phyloP scores from a whole-genome alignment of 148 eudicot genomes.

The Polygonum aviculare region DNA sequence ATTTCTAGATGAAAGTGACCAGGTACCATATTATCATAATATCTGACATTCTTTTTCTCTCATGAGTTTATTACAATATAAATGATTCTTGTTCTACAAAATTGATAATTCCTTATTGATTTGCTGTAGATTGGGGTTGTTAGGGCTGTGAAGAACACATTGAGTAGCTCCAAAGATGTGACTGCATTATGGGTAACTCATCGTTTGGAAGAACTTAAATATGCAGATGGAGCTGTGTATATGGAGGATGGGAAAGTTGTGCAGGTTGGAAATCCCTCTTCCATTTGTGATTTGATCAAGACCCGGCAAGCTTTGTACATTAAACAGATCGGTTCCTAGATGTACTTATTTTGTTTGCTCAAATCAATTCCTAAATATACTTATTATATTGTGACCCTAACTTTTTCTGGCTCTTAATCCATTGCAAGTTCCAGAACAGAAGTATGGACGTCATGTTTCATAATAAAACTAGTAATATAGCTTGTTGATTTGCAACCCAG shows the following conservation, averaged over 20 bases:
- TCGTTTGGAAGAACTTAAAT: constrained; percentile 80
- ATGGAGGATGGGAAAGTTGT: constrained; percentile 37
- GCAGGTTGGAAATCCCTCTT: background rate
- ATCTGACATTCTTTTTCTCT: background rate
- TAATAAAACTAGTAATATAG: background rate
- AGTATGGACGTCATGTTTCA: background rate
- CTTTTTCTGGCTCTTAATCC: background rate
- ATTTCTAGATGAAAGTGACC: constrained; percentile 81
- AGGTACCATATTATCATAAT: constrained; percentile 29
- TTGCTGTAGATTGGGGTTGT: background rate
- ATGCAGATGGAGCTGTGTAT: constrained; percentile 30
- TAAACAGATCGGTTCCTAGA: background rate
- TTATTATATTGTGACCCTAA: background rate
- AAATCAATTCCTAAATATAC: background rate
- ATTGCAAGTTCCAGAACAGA: background rate
- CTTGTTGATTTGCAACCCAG: background rate
- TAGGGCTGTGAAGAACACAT: constrained; percentile 3
- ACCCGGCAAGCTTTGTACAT: constrained; percentile 3
- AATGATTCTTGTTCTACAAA: background rate
- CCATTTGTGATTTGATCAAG: constrained; percentile 2
- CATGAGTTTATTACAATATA: background rate
- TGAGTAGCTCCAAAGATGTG: constrained; percentile 9
- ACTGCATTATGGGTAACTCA: constrained; percentile 68
- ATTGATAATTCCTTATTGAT: background rate
- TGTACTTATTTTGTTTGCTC: background rate